These are phyloP conservation scores for Conticribra weissflogii DNA, from an alignment of 108 stramenopile genomes.

Conservation along the genomic window DNA sequence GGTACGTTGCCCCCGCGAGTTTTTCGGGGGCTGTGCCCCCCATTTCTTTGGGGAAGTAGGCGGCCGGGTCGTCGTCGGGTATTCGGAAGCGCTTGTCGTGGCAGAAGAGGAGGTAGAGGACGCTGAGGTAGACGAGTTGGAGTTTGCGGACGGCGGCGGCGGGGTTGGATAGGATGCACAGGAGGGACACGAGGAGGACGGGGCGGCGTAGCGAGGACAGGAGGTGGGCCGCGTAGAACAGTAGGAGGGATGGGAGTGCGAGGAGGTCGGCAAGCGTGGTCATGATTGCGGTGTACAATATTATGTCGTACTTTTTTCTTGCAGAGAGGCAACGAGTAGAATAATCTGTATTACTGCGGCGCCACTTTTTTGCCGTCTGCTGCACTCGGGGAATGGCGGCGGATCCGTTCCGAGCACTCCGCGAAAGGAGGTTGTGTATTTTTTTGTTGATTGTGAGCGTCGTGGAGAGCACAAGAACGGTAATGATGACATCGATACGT, in stretches of 20 bases:
- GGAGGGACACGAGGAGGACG: constrained; percentile 56
- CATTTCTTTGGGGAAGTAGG: constrained; percentile 51
- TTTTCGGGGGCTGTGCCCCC: constrained; percentile 15
- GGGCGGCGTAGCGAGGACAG: constrained; percentile 62
- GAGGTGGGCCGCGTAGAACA: constrained; percentile 61
- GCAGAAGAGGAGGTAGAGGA: constrained; percentile 64
- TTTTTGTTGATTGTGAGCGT: no score
- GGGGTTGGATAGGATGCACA: constrained; percentile 63
- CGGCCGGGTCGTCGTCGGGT: constrained; percentile 56
- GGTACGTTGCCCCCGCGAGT: constrained; percentile 38
- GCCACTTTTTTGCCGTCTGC: no score
- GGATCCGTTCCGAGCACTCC: no score
- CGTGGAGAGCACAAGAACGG: no score
- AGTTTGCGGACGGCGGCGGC: constrained; percentile 63
- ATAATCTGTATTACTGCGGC: no score
- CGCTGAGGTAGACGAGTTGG: constrained; percentile 53
- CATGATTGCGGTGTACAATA: no score
- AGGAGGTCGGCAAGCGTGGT: constrained; percentile 3
- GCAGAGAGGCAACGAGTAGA: no score
- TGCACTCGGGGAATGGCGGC: no score
- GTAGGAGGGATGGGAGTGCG: constrained; percentile 47
- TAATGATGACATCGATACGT: no score
- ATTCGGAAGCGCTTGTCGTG: constrained; percentile 84
- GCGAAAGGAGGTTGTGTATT: no score
- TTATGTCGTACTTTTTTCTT: no score